These are phyloP conservation scores for Scutellaria minor DNA, from an alignment of 257 asterid genomes.

Conservation along the genomic window DNA sequence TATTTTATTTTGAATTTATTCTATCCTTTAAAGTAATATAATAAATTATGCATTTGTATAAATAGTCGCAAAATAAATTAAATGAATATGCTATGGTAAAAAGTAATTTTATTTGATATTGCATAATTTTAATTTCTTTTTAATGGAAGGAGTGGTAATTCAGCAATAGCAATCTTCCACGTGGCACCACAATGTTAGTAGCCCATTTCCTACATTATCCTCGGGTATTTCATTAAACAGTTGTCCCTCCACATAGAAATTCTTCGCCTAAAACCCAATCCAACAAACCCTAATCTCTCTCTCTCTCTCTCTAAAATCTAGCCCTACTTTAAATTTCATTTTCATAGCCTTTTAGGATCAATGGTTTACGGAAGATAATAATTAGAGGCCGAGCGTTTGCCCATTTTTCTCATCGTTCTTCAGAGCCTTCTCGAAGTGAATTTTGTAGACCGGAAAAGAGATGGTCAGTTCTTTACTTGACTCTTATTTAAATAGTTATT, in stretches of 20 bases:
- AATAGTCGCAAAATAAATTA: neutral
- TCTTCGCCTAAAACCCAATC: slow-evolving; percentile 37
- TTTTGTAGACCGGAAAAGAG: slow-evolving; percentile 19
- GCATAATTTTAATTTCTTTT: neutral
- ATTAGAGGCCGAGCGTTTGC: slow-evolving; percentile 28
- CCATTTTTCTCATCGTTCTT: slow-evolving; percentile 14
- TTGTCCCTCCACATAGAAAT: neutral
- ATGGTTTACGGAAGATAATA: neutral
- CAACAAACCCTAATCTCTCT: slow-evolving; percentile 27
- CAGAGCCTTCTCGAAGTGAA: slow-evolving; percentile 31
- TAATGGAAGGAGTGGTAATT: slow-evolving; percentile 21
- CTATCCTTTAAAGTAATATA: no score
- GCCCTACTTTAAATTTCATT: slow-evolving; percentile 21
- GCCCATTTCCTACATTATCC: slow-evolving; percentile 28
- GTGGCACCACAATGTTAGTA: slow-evolving; percentile 1
- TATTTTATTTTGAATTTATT: no score
- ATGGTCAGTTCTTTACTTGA: slow-evolving; percentile 39
- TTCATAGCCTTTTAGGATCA: neutral
- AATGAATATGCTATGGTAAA: neutral
- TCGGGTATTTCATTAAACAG: neutral
- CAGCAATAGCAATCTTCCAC: slow-evolving; percentile 7
- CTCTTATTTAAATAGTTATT: neutral
- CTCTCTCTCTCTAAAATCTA: neutral
- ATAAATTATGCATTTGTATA: neutral
- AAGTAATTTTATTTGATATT: neutral